phyloP scores from a whole-genome alignment of 169 alveolate species.

The Ichthyophthirius multifiliis region DNA sequence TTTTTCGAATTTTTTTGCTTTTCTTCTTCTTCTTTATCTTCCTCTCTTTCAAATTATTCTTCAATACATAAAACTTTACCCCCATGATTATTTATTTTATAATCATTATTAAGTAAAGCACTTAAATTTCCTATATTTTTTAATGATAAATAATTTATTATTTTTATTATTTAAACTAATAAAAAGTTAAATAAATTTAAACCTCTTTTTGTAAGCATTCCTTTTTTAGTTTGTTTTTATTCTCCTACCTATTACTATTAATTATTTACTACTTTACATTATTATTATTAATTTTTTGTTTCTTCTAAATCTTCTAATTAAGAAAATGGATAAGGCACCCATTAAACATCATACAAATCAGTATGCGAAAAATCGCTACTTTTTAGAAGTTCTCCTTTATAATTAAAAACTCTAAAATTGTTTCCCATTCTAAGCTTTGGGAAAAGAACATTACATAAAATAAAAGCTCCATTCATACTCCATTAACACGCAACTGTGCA shows the following conservation, averaged over 20 bases:
- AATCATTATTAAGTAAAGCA: background rate
- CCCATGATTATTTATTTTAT: background rate
- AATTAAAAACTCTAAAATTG: background rate
- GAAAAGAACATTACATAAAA: background rate
- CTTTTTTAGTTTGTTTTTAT: background rate
- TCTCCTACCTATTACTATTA: background rate
- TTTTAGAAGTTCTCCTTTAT: background rate
- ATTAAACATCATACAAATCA: background rate
- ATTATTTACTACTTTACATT: background rate
- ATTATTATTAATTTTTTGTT: background rate
- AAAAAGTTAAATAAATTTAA: background rate
- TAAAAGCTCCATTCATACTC: background rate
- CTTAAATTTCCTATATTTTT: background rate
- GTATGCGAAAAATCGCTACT: background rate
- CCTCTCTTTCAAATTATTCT: background rate
- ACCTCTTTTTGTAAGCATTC: background rate
- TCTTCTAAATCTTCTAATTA: background rate
- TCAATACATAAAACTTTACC: background rate
- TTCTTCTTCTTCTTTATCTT: conserved; percentile 5
- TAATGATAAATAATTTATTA: background rate
- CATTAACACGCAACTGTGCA: background rate
- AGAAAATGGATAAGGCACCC: background rate
- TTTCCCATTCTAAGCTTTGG: background rate
- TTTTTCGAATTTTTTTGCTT: background rate
- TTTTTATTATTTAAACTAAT: too few species aligned